Base-by-base conservation (phyloP, 78 protist species). In the Neovahlkampfia damariscottae region DNA sequence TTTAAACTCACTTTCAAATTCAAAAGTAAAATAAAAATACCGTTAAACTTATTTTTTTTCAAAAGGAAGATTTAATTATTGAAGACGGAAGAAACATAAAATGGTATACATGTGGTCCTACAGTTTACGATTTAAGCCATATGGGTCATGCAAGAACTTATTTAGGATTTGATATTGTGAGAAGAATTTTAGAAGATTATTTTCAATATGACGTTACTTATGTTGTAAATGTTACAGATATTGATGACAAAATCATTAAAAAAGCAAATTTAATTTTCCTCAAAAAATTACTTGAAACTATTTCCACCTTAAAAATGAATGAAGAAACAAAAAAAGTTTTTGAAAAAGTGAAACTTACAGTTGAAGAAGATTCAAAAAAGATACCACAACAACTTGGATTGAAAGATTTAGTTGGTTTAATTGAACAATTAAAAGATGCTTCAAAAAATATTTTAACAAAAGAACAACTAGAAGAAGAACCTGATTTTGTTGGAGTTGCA, bases 101-200 rank as follows among this genome's bases (percentile, higher is more conserved):
- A 38, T 89, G 97, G 98, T 97, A 97, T 83, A 86, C 76, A 27
- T 97, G 99, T 86, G 99, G 99, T 0, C 99, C 99, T n/a, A 97
- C 99, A 3, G 99, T 97, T 19, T 97, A 97, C 80, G 98, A 93
- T 59, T 69, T 82, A 8, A 76, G 95, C 0, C 99, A 97, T 83
- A 70, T 97, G 80, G 99, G 99, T 1, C 98, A 96, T 76, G 99
- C 98, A 29, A 72, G 99, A 36, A 34, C 86, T 7, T 96, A 96
- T 77, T 68, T 96, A 76, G 70, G 90, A 40, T 90, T 95, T 30
- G 99, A 96, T 84, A 88, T 95, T 62, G 41, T 96, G 10, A 85
- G 99, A 10, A 87, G 99, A 19, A 78, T 98, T 8, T 41, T 95
- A 69, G 78, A 41, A 31, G 94, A 94, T 29, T 95, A 95, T 85